A percentile compares a stretch with the other conserved stretches of the same genome.
Conservation (phyloP, 2,329 filamentous ascomycete species). For the Dendrostoma leiphaemia region DNA sequence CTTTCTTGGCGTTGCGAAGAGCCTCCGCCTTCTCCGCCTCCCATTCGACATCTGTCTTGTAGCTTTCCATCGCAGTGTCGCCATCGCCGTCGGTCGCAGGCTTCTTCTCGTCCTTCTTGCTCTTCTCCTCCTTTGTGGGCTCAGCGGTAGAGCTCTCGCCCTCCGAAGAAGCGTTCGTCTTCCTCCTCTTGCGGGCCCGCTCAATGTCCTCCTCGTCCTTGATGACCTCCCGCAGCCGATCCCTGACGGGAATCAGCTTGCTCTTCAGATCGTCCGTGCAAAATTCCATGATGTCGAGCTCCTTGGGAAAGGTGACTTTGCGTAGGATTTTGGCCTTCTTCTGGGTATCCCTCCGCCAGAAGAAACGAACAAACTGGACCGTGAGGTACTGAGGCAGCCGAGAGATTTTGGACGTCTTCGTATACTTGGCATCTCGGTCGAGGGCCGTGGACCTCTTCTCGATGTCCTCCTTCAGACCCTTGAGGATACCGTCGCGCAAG, state of each 20-base stretch:
- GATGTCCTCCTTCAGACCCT: slow-evolving; percentile 80
- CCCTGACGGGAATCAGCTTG: slow-evolving; percentile 84
- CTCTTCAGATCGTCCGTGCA: slow-evolving; percentile 87
- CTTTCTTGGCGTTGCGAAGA: slow-evolving; percentile 80
- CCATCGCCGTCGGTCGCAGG: slow-evolving; percentile 50
- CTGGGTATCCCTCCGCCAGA: slow-evolving; percentile 91
- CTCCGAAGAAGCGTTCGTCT: slow-evolving; percentile 47
- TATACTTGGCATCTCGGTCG: slow-evolving; percentile 78
- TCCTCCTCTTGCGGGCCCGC: slow-evolving; percentile 87
- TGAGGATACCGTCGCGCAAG: slow-evolving; percentile 80
- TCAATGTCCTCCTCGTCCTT: slow-evolving; percentile 96
- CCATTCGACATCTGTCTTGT: slow-evolving; percentile 91
- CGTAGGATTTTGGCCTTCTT: slow-evolving; percentile 99
- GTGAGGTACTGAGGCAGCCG: slow-evolving; percentile 92
- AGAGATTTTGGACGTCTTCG: slow-evolving; percentile 86
- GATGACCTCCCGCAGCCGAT: slow-evolving; percentile 91
- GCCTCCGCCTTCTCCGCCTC: slow-evolving; percentile 79
- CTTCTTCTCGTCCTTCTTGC: slow-evolving; percentile 38
- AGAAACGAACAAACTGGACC: slow-evolving; percentile 96
- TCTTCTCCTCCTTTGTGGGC: slow-evolving; percentile 50
- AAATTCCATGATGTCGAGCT: slow-evolving; percentile 91
- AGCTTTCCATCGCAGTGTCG: slow-evolving; percentile 75
- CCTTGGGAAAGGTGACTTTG: slow-evolving; percentile 93
- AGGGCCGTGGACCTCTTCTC: slow-evolving; percentile 84
- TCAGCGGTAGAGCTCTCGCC: slow-evolving; percentile 25